Conservation (phyloP, 208 protist species). For the Endotrypanum monterogeii region DNA sequence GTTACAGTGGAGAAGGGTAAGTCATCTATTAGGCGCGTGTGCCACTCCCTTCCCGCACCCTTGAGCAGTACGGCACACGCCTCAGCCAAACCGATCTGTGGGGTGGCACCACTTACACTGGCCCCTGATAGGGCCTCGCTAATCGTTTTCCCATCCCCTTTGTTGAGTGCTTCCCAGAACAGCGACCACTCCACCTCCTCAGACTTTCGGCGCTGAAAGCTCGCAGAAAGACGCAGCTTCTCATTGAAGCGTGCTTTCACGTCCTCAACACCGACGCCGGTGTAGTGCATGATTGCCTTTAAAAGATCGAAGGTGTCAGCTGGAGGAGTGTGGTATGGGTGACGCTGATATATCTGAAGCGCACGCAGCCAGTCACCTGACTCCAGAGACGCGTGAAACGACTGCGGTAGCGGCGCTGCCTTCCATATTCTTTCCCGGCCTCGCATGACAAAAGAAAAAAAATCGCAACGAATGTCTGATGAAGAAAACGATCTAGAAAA, state of each 20-base stretch:
- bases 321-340: conserved; percentile 88
- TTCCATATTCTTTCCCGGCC: conserved; percentile 68
- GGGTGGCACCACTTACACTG: conserved; percentile 32
- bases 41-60: conserved; percentile 65
- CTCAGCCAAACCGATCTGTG: conserved; percentile 84
- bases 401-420: conserved; percentile 76
- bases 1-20: conserved; percentile 85
- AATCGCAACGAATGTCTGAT: neutral
- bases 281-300: conserved; percentile 82
- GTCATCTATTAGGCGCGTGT: conserved; percentile 70
- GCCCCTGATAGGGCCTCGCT: conserved; percentile 67
- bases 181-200: conserved; percentile 90
- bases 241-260: conserved; percentile 90
- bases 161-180: conserved; percentile 87
- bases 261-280: conserved; percentile 77
- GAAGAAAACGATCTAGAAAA: neutral
- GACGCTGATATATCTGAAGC: conserved; percentile 79
- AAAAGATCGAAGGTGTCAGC: conserved; percentile 87
- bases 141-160: conserved; percentile 81
- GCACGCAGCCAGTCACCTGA: conserved; percentile 80
- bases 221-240: conserved; percentile 77
- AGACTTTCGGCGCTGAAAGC: conserved; percentile 60
- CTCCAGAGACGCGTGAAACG: conserved; percentile 81
- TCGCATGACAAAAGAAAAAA: neutral
- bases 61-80: conserved; percentile 87